phyloP scores from a whole-genome alignment of 2,329 filamentous ascomycete genomes.

The Apiospora rasikravindrae region DNA sequence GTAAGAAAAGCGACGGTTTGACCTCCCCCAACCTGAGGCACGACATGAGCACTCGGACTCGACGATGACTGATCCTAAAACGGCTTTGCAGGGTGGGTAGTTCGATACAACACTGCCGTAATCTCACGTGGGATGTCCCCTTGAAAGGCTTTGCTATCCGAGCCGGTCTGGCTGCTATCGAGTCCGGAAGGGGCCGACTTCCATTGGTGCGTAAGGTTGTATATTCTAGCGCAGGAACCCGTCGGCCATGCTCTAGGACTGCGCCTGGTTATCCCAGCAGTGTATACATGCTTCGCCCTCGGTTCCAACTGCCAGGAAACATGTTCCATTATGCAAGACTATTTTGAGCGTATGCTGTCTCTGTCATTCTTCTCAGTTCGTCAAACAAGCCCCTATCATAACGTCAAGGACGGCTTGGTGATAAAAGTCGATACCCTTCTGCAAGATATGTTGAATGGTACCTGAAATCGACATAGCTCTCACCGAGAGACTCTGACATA shows the following conservation, averaged over 20 bases:
- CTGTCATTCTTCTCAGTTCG: not conserved
- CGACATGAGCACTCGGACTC: not conserved
- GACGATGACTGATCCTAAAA: not conserved
- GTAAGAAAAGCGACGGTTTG: not conserved
- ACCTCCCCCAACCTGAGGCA: not conserved
- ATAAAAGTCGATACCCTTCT: not conserved
- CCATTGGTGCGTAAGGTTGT: not conserved
- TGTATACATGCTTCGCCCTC: not conserved
- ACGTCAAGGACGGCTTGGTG: not conserved
- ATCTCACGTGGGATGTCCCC: not conserved
- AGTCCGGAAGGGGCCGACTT: not conserved
- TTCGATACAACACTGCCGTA: not conserved
- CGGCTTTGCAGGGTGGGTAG: not conserved
- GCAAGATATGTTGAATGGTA: not conserved
- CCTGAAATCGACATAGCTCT: not conserved
- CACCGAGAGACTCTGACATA: not conserved
- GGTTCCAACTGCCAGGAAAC: not conserved
- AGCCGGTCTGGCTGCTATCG: not conserved
- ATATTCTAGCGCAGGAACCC: not conserved
- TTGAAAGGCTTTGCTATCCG: not conserved
- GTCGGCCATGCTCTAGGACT: not conserved
- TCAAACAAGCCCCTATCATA: not conserved
- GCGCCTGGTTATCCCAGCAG: not conserved
- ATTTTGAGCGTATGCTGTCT: not conserved
- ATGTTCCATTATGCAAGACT: not conserved